Evolutionary conservation across 2,329 filamentous ascomycete species (phyloP).

Genomic region (Talaromyces sp.): DNA sequence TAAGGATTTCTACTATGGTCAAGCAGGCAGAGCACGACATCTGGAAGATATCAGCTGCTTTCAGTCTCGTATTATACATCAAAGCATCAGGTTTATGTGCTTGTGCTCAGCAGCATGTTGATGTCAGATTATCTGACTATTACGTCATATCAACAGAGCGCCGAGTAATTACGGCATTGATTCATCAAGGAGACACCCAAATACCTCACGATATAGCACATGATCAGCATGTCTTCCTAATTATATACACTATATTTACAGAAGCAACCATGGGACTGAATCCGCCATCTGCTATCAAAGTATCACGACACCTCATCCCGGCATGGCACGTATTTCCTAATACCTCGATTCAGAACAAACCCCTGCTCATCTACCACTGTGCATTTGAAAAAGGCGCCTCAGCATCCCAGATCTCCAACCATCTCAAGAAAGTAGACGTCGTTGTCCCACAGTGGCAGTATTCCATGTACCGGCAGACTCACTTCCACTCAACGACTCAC

Average conservation of each 20-base stretch:
- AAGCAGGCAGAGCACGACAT: background rate
- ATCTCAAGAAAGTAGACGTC: constrained; percentile 52
- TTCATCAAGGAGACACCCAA: too few relatives aligned
- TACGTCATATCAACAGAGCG: background rate
- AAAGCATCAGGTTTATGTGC: background rate
- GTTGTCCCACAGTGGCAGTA: constrained; percentile 65
- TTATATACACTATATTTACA: background rate
- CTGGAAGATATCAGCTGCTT: background rate
- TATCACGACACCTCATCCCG: constrained; percentile 60
- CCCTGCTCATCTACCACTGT: constrained; percentile 63
- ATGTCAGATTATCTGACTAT: background rate
- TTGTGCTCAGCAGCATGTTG: background rate
- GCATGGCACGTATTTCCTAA: constrained; percentile 59
- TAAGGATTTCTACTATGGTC: background rate
- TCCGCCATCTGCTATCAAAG: constrained; percentile 50
- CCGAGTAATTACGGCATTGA: too few relatives aligned
- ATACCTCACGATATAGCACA: background rate
- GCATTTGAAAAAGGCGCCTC: constrained; percentile 48
- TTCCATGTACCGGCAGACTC: constrained; percentile 63
- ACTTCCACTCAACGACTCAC: constrained; percentile 67
- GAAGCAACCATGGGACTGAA: constrained; percentile 34
- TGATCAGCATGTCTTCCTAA: background rate
- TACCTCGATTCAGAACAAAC: constrained; percentile 60
- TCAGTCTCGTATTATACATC: background rate
- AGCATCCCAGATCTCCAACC: constrained; percentile 54